Conservation (phyloP, 2,329 filamentous ascomycete species). For the Thielaviopsis musarum region DNA sequence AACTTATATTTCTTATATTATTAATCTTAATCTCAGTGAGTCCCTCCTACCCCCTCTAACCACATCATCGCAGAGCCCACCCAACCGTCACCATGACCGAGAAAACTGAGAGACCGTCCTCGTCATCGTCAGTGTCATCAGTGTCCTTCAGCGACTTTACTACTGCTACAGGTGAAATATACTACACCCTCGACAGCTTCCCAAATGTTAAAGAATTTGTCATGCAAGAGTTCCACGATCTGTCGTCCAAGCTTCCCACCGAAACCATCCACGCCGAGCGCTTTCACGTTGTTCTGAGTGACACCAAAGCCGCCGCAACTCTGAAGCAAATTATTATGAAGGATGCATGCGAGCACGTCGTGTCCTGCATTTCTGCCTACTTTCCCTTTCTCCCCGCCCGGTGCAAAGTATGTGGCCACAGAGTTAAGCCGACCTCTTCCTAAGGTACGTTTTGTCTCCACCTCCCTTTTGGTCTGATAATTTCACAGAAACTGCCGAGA, state of each 20-base stretch:
- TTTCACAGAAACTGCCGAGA: too few species aligned
- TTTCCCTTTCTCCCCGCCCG: not conserved
- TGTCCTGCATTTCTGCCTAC: not conserved
- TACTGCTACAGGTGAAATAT: too few species aligned
- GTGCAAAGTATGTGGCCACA: constrained; percentile 1
- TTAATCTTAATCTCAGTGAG: too few species aligned
- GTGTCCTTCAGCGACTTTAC: too few species aligned
- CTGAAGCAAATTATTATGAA: not conserved
- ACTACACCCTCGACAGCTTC: not conserved
- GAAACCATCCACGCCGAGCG: constrained; percentile 8
- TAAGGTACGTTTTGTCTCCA: not conserved
- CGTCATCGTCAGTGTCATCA: too few species aligned
- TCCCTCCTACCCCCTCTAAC: too few species aligned
- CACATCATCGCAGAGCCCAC: too few species aligned
- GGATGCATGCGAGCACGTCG: not conserved
- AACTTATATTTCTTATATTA: too few species aligned
- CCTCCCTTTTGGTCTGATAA: too few species aligned
- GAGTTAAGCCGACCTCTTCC: not conserved
- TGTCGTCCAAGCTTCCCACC: not conserved
- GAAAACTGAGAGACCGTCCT: too few species aligned
- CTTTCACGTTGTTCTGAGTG: not conserved
- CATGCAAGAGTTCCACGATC: not conserved
- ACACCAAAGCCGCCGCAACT: not conserved
- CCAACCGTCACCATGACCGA: too few species aligned
- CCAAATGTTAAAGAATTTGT: not conserved